Evolutionary conservation across 768 basidiomycete species (phyloP).

Genomic region (Pisolithus tinctorius): DNA sequence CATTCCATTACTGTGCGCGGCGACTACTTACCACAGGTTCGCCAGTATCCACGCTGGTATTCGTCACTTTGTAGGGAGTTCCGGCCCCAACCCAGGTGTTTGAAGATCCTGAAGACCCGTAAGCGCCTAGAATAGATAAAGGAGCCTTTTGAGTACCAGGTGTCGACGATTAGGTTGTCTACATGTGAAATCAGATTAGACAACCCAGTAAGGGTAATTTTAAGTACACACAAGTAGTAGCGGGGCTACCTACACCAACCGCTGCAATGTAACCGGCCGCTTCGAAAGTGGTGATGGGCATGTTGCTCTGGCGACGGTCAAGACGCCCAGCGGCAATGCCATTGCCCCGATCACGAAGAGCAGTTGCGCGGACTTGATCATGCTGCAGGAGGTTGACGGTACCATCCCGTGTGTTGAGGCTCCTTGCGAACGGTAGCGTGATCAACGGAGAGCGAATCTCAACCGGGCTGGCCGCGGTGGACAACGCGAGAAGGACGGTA

Average conservation of each 20-base stretch:
- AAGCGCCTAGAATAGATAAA: neutral
- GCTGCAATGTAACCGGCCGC: conserved; percentile 30
- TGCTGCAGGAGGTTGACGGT: conserved; percentile 40
- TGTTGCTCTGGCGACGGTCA: conserved; percentile 16
- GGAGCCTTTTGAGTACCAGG: conserved; percentile 28
- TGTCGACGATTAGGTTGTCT: conserved; percentile 53
- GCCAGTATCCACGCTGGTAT: conserved; percentile 40
- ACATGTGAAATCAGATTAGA: conserved; percentile 1
- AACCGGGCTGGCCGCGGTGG: conserved; percentile 40
- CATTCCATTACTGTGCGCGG: neutral
- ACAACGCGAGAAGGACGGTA: conserved; percentile 39
- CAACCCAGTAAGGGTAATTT: neutral
- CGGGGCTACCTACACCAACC: conserved; percentile 48
- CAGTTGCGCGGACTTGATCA: conserved; percentile 45
- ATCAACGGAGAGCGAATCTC: conserved; percentile 33
- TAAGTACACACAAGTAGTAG: conserved; percentile 39
- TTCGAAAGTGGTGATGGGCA: conserved; percentile 39
- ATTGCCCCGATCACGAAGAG: conserved; percentile 33
- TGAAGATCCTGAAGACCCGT: conserved; percentile 33
- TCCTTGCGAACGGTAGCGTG: conserved; percentile 48
- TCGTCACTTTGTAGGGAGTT: conserved; percentile 38
- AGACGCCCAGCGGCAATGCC: conserved; percentile 22
- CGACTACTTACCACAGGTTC: conserved; percentile 39
- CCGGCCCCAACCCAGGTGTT: conserved; percentile 66
- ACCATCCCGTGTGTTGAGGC: conserved; percentile 43